These are phyloP conservation scores for Thyridium curvatum DNA, from an alignment of 2,329 filamentous ascomycete genomes.

Conservation along the genomic window DNA sequence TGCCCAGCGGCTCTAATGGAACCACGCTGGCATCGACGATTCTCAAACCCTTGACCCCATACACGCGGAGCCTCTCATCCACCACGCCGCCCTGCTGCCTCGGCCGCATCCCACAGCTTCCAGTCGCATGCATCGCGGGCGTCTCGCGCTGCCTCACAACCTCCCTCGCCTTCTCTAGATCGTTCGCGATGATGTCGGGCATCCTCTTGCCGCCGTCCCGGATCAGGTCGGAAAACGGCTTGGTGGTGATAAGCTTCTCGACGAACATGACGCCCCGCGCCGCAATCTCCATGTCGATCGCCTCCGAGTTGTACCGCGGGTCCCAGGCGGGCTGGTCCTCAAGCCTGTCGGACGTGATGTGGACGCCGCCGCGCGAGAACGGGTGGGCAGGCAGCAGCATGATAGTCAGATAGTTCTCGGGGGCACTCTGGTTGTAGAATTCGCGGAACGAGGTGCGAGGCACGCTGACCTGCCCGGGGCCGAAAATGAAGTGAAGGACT, in stretches of 20 bases:
- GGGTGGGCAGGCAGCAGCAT: slow-evolving; percentile 51
- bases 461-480: slow-evolving; percentile 15
- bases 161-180: slow-evolving; percentile 26
- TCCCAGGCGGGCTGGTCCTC: slow-evolving; percentile 40
- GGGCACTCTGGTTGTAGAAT: slow-evolving; percentile 11
- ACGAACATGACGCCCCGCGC: slow-evolving; percentile 9
- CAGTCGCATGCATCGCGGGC: slow-evolving; percentile 38
- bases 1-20: slow-evolving; percentile 6
- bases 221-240: slow-evolving; percentile 33
- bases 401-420: slow-evolving; percentile 41
- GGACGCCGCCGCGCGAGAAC: slow-evolving; percentile 48
- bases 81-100: slow-evolving; percentile 6
- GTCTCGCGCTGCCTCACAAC: slow-evolving; percentile 25
- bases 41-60: slow-evolving; percentile 7
- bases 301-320: slow-evolving; percentile 37
- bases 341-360: slow-evolving; percentile 37
- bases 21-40: slow-evolving; percentile 9
- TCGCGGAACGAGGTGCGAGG: slow-evolving; percentile 7
- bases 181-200: slow-evolving; percentile 21
- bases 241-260: slow-evolving; percentile 22
- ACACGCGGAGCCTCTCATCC: slow-evolving; percentile 3
- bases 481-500: slow-evolving; percentile 15
- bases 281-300: slow-evolving; percentile 5
- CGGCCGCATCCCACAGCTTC: slow-evolving; percentile 30
- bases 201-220: slow-evolving; percentile 28